These are phyloP conservation scores for Lodderomyces oxycetoniae DNA, from an alignment of 1,139 yeast species.

Conservation along the genomic window DNA sequence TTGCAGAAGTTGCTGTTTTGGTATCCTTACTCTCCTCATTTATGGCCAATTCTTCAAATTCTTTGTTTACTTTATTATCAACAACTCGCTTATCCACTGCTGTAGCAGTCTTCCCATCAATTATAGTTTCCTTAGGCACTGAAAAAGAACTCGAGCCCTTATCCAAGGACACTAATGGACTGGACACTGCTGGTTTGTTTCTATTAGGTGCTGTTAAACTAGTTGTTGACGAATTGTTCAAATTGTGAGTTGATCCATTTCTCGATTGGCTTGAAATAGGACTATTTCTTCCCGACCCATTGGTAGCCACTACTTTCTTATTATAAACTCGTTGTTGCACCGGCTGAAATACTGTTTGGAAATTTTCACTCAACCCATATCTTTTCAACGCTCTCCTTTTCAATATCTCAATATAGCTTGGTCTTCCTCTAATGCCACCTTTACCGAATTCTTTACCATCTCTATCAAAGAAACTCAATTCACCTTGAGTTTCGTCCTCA, in stretches of 20 bases:
- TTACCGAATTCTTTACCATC: constrained; percentile 33
- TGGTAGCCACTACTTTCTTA: constrained; percentile 14
- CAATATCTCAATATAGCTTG: constrained; percentile 49
- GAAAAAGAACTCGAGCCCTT: constrained; percentile 24
- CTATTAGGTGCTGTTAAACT: not conserved
- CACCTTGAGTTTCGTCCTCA: constrained; percentile 46
- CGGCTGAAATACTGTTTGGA: constrained; percentile 40
- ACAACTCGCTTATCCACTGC: not conserved
- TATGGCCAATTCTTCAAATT: constrained; percentile 1
- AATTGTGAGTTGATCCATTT: constrained; percentile 9
- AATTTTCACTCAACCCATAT: constrained; percentile 36
- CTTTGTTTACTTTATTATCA: constrained; percentile 5
- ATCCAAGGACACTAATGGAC: constrained; percentile 31
- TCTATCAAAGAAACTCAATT: constrained; percentile 32
- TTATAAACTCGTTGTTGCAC: constrained; percentile 16
- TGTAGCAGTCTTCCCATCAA: constrained; percentile 23
- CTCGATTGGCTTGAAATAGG: constrained; percentile 11
- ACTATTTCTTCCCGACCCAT: constrained; percentile 7
- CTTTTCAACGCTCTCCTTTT: constrained; percentile 46
- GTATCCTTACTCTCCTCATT: constrained; percentile 1
- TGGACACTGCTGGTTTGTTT: constrained; percentile 12
- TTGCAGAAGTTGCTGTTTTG: too few relatives aligned
- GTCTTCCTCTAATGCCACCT: constrained; percentile 31
- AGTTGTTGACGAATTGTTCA: constrained; percentile 4
- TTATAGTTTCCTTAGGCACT: constrained; percentile 42